A percentile compares a stretch with the other conserved stretches of the same genome.
phyloP scores from a whole-genome alignment of 305 asterid species.

The Fraxinus dipetala region DNA sequence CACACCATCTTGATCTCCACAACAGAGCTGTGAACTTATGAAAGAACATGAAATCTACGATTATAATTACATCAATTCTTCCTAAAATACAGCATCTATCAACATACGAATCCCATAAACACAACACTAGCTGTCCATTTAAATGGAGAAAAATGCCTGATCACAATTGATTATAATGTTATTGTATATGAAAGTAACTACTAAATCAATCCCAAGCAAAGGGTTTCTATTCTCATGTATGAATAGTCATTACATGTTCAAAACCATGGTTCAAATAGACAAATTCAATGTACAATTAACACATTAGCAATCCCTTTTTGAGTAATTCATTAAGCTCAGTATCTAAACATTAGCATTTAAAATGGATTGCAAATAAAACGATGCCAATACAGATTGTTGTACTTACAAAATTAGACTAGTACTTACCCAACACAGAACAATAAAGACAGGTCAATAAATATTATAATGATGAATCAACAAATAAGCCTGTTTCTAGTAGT shows the following conservation, averaged over 20 bases:
- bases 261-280: neutral
- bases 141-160: neutral
- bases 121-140: neutral
- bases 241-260: neutral
- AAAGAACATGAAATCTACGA: neutral
- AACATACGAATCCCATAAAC: neutral
- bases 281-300: neutral
- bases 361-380: neutral
- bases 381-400: neutral
- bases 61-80: neutral
- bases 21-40: too few relatives aligned
- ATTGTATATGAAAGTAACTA: neutral
- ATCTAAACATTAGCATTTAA: neutral
- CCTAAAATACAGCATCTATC: neutral
- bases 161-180: neutral
- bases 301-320: neutral
- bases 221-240: neutral
- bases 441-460: neutral
- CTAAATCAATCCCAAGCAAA: neutral
- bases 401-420: neutral
- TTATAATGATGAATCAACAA: neutral
- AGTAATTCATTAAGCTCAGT: neutral
- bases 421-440: neutral
- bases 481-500: constrained; percentile 1
- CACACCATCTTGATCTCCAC: neutral